Base-by-base conservation (phyloP, 2,329 filamentous ascomycete species). In the Chrysosporium keratinophilum region DNA sequence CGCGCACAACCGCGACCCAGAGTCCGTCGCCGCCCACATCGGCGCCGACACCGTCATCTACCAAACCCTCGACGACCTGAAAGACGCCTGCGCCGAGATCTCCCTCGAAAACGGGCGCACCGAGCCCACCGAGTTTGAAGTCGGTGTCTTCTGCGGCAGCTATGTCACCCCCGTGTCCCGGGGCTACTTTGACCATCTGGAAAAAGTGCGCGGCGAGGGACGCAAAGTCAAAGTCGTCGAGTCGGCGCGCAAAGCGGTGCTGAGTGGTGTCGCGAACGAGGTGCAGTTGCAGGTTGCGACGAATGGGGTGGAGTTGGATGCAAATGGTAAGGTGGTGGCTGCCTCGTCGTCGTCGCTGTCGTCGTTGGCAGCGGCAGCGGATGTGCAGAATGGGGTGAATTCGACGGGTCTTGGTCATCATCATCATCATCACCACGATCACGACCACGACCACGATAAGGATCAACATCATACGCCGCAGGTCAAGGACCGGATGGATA, bases 141-240 rank as follows among this genome's bases (percentile, higher is more conserved):
- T 94, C 1, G 90, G 91, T 52, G 90, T 96, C 7, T 96, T 97
- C 73, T 88, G 83, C 64, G 91, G 91, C 44, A 81, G 83, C 59
- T 96, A 96, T 69, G 77, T 87, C 57, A 96, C 91, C 0, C 81
- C 82, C 0, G 85, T 96, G 1, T 80, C 84, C 1, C 78, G 83
- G 5, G 83, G 79, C 37, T 96, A 96, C 71, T 93, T 96, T 61
- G 81, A 87, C 60, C 87, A 88, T 63, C 76, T 94, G 4, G 84
- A 87, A 69, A 74, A 78, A 55, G 71, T 89, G 15, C 78, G 87
- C 51, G 85, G 84, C 45, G 83, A 87, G 67, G 84, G 80, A 58
- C 76, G 78, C 58, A 85, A 85, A 69, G 67, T 80, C 58, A 86
- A 86, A 68, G 76, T 82, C 15, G 70, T 85, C 58, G 79, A 84